Percentiles rank a stretch among this genome's conserved stretches.
phyloP scores from a whole-genome alignment of 1,284 basidiomycete species.

The Trichosporon sp. region DNA sequence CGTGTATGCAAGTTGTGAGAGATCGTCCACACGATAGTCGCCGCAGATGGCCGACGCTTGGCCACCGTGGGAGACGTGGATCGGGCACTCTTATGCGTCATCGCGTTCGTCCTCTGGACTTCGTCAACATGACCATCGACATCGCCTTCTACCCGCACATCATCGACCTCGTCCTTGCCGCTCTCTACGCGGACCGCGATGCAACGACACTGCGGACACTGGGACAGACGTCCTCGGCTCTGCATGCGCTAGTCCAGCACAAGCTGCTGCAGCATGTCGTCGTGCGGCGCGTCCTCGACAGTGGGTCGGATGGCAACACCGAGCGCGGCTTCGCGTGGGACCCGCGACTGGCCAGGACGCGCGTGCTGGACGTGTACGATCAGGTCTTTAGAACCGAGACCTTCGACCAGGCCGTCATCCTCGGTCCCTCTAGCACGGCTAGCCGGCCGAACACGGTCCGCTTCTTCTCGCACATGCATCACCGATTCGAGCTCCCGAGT shows the following conservation, averaged over 20 bases:
- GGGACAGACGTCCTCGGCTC: not conserved
- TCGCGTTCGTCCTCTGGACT: too few species aligned
- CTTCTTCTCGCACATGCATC: constrained; percentile 12
- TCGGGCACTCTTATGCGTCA: too few species aligned
- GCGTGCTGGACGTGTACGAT: not conserved
- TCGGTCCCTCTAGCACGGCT: not conserved
- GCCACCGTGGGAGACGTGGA: too few species aligned
- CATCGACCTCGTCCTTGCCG: not conserved
- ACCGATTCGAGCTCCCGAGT: not conserved
- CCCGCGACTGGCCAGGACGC: not conserved
- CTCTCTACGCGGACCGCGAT: not conserved
- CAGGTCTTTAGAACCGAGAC: not conserved
- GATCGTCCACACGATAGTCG: too few species aligned
- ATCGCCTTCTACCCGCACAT: constrained; percentile 9
- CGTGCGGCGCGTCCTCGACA: not conserved
- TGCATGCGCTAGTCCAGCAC: not conserved
- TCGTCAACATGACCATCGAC: constrained; percentile 9
- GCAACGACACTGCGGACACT: not conserved
- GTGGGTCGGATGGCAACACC: not conserved
- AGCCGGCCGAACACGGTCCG: not conserved
- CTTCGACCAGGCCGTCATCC: not conserved
- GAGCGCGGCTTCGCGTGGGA: not conserved
- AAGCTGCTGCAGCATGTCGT: not conserved
- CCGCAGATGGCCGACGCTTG: too few species aligned
- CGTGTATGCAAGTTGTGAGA: too few species aligned